phyloP scores from a whole-genome alignment of 1,284 basidiomycete genomes.

The Peniophora sp. region DNA sequence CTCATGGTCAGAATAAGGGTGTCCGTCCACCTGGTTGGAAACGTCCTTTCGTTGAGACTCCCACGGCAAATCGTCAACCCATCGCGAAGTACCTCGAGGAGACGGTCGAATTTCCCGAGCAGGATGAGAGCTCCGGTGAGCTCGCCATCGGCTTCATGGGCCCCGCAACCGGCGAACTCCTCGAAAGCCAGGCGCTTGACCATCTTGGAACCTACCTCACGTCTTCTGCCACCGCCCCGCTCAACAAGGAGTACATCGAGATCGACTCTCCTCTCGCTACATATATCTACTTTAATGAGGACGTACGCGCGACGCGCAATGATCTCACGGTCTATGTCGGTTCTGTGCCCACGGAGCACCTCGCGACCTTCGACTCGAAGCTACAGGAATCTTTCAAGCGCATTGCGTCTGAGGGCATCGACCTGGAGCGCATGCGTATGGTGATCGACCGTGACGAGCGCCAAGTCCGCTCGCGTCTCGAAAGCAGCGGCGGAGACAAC shows the following conservation, averaged over 20 bases:
- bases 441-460: constrained; percentile 85
- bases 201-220: constrained; percentile 86
- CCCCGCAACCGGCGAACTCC: constrained; percentile 64
- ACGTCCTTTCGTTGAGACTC: constrained; percentile 89
- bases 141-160: constrained; percentile 78
- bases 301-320: constrained; percentile 67
- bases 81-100: constrained; percentile 51
- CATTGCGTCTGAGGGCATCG: constrained; percentile 74
- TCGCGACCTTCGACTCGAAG: constrained; percentile 66
- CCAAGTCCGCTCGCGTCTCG: constrained; percentile 72
- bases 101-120: constrained; percentile 92
- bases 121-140: constrained; percentile 94
- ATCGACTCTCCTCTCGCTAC: constrained; percentile 83
- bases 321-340: constrained; percentile 76
- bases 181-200: constrained; percentile 81
- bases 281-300: constrained; percentile 80
- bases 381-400: constrained; percentile 66
- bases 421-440: constrained; percentile 89
- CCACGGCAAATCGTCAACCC: constrained; percentile 57
- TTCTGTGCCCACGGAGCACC: constrained; percentile 77
- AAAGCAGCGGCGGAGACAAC: constrained; percentile 69
- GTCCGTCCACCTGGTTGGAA: constrained; percentile 78
- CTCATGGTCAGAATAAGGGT: constrained; percentile 64
- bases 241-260: constrained; percentile 93
- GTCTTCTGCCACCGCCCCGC: constrained; percentile 80